phyloP scores from a whole-genome alignment of 805 yeast species.

The Nakazawaea ishiwadae region DNA sequence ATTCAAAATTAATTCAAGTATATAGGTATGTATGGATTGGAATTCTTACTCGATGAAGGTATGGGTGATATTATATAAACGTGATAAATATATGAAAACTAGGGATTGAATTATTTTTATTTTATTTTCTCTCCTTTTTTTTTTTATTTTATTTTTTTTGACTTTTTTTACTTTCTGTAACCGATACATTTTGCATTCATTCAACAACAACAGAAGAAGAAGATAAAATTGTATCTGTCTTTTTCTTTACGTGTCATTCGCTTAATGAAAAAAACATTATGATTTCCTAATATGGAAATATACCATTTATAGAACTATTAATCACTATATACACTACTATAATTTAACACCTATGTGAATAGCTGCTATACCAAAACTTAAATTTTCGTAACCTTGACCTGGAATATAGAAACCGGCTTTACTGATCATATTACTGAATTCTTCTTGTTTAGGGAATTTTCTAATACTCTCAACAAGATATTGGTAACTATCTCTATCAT shows the following conservation, averaged over 20 bases:
- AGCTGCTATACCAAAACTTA: slow-evolving; percentile 93
- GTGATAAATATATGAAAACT: no score
- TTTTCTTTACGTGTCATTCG: background rate
- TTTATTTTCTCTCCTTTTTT: slow-evolving; percentile 13
- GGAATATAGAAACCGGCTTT: slow-evolving; percentile 93
- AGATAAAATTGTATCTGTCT: no score
- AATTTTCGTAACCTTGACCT: slow-evolving; percentile 86
- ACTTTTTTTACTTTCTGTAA: no score
- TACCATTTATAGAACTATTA: background rate
- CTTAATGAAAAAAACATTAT: no score
- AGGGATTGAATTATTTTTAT: background rate
- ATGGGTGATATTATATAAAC: no score
- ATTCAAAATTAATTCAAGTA: background rate
- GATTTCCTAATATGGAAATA: no score
- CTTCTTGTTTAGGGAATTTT: slow-evolving; percentile 88
- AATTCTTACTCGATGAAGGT: background rate
- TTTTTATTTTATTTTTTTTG: background rate
- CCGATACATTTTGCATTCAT: no score
- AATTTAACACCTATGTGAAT: slow-evolving; percentile 93
- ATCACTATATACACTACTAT: slow-evolving; percentile 24
- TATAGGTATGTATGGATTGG: background rate
- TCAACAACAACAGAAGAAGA: no score
- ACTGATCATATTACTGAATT: slow-evolving; percentile 85
- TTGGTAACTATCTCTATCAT: slow-evolving; percentile 94
- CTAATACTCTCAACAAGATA: slow-evolving; percentile 93